Conservation (phyloP, 352 stramenopile species). For the Pythium monospermum region DNA sequence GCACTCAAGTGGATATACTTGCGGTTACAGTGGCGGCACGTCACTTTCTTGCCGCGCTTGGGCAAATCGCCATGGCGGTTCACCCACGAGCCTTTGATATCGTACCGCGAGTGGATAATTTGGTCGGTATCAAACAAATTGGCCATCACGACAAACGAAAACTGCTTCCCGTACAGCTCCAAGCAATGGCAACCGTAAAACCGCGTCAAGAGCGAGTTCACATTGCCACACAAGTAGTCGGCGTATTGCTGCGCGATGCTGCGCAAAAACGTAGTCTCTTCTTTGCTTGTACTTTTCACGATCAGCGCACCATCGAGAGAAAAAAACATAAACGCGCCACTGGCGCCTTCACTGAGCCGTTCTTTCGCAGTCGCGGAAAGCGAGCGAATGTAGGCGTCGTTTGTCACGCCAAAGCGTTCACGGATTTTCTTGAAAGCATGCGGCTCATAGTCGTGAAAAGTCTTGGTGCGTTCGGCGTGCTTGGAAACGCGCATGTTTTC, state of each 20-base stretch:
- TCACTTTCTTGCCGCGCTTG: constrained; percentile 85
- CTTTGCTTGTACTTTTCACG: constrained; percentile 88
- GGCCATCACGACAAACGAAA: constrained; percentile 91
- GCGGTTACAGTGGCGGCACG: constrained; percentile 85
- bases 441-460: constrained; percentile 86
- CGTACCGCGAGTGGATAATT: constrained; percentile 84
- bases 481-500: constrained; percentile 72
- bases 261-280: constrained; percentile 84
- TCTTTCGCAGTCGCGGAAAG: constrained; percentile 85
- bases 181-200: constrained; percentile 91
- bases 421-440: constrained; percentile 88
- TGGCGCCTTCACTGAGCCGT: constrained; percentile 83
- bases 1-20: constrained; percentile 79
- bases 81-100: constrained; percentile 91
- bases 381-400: constrained; percentile 77
- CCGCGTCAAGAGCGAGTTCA: constrained; percentile 80
- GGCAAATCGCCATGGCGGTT: constrained; percentile 77
- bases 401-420: constrained; percentile 79
- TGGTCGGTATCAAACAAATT: constrained; percentile 90
- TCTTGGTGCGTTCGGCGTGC: constrained; percentile 72
- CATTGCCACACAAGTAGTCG: constrained; percentile 82
- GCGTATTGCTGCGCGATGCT: constrained; percentile 85
- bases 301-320: constrained; percentile 85
- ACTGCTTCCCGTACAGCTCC: constrained; percentile 88
- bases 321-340: constrained; percentile 91